A percentile compares a stretch with the other conserved stretches of the same genome.
phyloP scores from a whole-genome alignment of 306 rosid species.

The Lupinus albus region DNA sequence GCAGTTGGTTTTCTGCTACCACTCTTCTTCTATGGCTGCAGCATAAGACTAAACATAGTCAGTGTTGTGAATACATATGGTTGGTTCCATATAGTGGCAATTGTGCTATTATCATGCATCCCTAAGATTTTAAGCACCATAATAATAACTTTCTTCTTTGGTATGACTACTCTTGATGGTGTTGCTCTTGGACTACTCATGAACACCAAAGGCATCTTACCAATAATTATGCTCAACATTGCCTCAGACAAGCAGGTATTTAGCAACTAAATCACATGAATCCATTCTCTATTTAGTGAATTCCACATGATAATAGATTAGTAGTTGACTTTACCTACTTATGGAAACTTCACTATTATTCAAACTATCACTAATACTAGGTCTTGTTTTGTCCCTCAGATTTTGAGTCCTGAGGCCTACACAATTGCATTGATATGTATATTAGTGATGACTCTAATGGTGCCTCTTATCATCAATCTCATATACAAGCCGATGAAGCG shows the following conservation, averaged over 20 bases:
- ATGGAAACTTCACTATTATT: not conserved
- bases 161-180: conserved; percentile 43
- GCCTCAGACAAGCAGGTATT: conserved; percentile 50
- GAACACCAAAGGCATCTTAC: conserved; percentile 55
- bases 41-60: conserved; percentile 12
- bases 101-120: conserved; percentile 28
- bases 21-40: conserved; percentile 43
- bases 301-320: too few relatives aligned
- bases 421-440: conserved; percentile 17
- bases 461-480: conserved; percentile 34
- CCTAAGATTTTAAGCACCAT: conserved; percentile 48
- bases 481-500: conserved; percentile 47
- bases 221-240: conserved; percentile 40
- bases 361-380: not conserved
- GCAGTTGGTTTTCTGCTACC: conserved; percentile 40
- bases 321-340: too few relatives aligned
- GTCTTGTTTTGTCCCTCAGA: conserved; percentile 9
- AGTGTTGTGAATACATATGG: not conserved
- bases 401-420: conserved; percentile 43
- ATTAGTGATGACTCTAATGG: conserved; percentile 39
- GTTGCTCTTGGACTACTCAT: conserved; percentile 49
- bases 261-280: too few relatives aligned
- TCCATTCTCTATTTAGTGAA: too few relatives aligned
- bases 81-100: not conserved
- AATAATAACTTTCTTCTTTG: conserved; percentile 22